A percentile compares a stretch with the other conserved stretches of the same genome.
phyloP scores from a whole-genome alignment of 1,139 yeast species.

The Diutina mesorugosa region DNA sequence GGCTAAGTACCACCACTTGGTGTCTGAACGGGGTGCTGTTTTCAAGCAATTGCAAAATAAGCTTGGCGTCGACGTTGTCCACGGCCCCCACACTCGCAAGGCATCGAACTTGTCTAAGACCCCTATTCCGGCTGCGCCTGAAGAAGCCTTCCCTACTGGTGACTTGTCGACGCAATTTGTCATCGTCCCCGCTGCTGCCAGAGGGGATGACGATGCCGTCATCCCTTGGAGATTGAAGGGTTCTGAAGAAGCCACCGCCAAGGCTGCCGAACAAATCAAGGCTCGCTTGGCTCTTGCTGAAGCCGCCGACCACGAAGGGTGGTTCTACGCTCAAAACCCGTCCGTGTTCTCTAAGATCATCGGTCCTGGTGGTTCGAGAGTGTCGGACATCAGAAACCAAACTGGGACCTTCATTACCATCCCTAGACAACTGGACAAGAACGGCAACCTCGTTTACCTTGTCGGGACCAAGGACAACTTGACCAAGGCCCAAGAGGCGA shows the following conservation, averaged over 20 bases:
- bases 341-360: constrained; percentile 41
- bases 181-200: constrained; percentile 6
- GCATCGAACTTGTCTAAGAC: constrained; percentile 39
- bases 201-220: constrained; percentile 19
- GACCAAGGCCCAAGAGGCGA: constrained; percentile 5
- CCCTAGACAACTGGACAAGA: constrained; percentile 46
- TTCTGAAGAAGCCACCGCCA: constrained; percentile 23
- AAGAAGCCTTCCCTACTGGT: constrained; percentile 14
- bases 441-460: constrained; percentile 23
- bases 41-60: constrained; percentile 44
- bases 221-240: constrained; percentile 61
- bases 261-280: constrained; percentile 23
- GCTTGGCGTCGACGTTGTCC: constrained; percentile 48
- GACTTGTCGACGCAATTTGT: constrained; percentile 33
- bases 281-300: constrained; percentile 22
- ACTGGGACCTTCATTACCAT: constrained; percentile 49
- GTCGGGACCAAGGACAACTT: constrained; percentile 21
- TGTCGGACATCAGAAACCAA: constrained; percentile 48
- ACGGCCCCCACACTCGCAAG: constrained; percentile 38
- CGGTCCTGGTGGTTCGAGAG: constrained; percentile 67
- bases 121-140: constrained; percentile 33
- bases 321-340: constrained; percentile 25
- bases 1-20: constrained; percentile 40
- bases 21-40: constrained; percentile 58
- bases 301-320: constrained; percentile 20